Evolutionary conservation across 1,284 basidiomycete genomes (phyloP).

Genomic region (Fomitopsis betulina): DNA sequence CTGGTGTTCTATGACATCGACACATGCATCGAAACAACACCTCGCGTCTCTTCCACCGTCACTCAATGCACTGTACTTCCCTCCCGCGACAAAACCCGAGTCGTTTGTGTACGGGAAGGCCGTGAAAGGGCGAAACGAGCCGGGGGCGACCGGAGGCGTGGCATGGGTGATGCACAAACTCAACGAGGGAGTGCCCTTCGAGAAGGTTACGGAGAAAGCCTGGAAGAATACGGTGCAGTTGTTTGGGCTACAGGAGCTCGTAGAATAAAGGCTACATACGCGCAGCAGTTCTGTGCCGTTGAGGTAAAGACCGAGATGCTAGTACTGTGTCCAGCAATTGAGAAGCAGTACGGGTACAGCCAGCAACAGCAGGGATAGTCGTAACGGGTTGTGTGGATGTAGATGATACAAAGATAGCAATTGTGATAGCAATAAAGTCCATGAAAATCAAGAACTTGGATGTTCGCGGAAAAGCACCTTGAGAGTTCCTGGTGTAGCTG

Average conservation of each 20-base stretch:
- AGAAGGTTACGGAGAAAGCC: conserved; percentile 54
- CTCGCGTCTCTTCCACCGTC: conserved; percentile 49
- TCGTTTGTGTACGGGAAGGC: conserved; percentile 57
- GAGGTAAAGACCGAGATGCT: too few species aligned
- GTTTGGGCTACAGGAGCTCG: conserved; percentile 48
- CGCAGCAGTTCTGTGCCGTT: neutral
- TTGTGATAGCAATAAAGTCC: too few species aligned
- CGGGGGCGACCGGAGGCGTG: conserved; percentile 67
- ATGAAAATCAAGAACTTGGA: too few species aligned
- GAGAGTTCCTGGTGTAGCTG: too few species aligned
- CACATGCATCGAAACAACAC: conserved; percentile 66
- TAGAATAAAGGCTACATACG: neutral
- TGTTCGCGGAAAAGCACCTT: too few species aligned
- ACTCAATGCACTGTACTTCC: conserved; percentile 49
- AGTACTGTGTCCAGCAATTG: too few species aligned
- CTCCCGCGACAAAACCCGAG: conserved; percentile 61
- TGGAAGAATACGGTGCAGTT: conserved; percentile 68
- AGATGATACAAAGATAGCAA: too few species aligned
- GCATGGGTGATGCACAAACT: conserved; percentile 74
- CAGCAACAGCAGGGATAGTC: too few species aligned
- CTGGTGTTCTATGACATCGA: conserved; percentile 79
- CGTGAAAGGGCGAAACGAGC: conserved; percentile 85
- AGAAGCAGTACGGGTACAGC: too few species aligned
- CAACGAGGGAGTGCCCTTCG: conserved; percentile 47
- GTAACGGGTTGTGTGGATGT: too few species aligned